Evolutionary conservation across 1,139 yeast genomes (phyloP), one percentile per base, ranked within the genome.

Genomic region (Zygotorulaspora mrakii): DNA sequence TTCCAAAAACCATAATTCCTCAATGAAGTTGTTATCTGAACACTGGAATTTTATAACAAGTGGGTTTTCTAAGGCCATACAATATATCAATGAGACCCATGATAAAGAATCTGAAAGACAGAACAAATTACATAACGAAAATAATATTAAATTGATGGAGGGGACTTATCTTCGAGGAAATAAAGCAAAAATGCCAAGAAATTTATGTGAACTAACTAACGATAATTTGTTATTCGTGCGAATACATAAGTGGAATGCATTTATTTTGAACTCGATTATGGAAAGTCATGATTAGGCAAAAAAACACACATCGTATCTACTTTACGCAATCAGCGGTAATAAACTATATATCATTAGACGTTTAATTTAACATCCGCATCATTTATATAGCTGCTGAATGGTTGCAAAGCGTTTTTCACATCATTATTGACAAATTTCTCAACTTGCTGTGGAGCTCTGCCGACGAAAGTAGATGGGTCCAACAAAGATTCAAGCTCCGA

Each of bases 401-500:
- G 88, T 51, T 71, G 73, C 54, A 91, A 74, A 31, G 97, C 97
- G 54, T 79, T 70, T 42, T 81, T 82, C 45, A 94, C 97, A 49
- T 89, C 94, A 45, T 76, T 77, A 47, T 78, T 76, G 54, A 91
- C 82, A 61, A 91, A 91, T 69, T 89, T 89, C 64, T 85, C 95
- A 43, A 96, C 87, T 71, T 91, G 99, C 68, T 89, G 84, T 34
- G 98, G 97, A 45, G 99, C 98, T 67, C 99, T 85, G 55, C 99
- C 99, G 37, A 89, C 94, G 64, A 91, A 91, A 24, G 99, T 91
- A 17, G 82, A 71, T 48, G 99, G 97, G 57, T 91, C 89, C 59
- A 91, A 76, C 57, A 91, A 75, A 16, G 66, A 52, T 52, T 85
- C 96, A 61, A 91, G 75, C 39, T 91, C 87, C 47, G 62, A 68